Conservation (phyloP, 1,139 yeast species). For the Pichia sp. region DNA sequence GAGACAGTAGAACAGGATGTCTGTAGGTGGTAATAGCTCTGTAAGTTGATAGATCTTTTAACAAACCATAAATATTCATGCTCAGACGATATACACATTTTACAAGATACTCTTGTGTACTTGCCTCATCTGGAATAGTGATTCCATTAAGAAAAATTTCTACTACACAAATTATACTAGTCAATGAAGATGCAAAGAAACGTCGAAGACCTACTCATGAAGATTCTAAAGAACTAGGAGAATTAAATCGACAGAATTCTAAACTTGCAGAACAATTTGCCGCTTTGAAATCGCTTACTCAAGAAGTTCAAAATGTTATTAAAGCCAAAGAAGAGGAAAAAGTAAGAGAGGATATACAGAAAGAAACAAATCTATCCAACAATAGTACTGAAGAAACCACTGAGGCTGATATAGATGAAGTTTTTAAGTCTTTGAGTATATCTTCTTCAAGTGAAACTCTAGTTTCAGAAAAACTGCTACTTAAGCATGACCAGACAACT, state of each 20-base stretch:
- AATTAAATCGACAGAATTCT: slow-evolving; percentile 10
- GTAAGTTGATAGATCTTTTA: too few relatives aligned
- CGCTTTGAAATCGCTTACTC: slow-evolving; percentile 37
- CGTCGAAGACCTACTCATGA: background rate
- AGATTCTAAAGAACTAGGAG: background rate
- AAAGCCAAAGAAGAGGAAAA: slow-evolving; percentile 22
- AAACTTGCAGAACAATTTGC: slow-evolving; percentile 33
- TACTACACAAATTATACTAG: too few relatives aligned
- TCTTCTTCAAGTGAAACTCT: background rate
- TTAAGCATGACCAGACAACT: too few relatives aligned
- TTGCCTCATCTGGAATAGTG: too few relatives aligned
- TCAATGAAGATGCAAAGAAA: too few relatives aligned
- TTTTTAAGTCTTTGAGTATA: slow-evolving; percentile 20
- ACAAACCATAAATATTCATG: too few relatives aligned
- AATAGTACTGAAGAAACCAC: slow-evolving; percentile 20
- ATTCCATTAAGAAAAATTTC: too few relatives aligned
- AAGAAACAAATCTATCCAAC: slow-evolving; percentile 14
- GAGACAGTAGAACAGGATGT: too few relatives aligned
- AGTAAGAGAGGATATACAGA: slow-evolving; percentile 16
- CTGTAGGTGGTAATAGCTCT: too few relatives aligned
- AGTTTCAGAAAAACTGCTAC: too few relatives aligned
- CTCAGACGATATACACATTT: too few relatives aligned
- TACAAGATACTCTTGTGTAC: too few relatives aligned
- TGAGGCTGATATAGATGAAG: slow-evolving; percentile 29
- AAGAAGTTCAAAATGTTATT: slow-evolving; percentile 28